Evolutionary conservation across 2,329 filamentous ascomycete genomes (phyloP).

Genomic region (Aureobasidium melanogenum): DNA sequence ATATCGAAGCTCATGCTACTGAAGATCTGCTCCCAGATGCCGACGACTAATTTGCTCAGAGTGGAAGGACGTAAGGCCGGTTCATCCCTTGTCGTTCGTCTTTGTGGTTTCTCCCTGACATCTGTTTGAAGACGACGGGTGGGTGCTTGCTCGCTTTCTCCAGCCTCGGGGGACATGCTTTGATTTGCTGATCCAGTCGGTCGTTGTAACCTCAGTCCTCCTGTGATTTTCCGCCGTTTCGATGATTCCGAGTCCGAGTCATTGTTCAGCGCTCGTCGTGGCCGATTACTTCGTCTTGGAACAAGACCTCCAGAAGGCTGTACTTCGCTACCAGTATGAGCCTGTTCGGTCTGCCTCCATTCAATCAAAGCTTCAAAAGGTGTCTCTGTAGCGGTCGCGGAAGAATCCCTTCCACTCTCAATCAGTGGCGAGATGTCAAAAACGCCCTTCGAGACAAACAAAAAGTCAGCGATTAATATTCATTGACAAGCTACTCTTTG

Average conservation of each 20-base stretch:
- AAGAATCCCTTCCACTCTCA: neutral
- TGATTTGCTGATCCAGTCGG: constrained; percentile 13
- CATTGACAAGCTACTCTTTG: neutral
- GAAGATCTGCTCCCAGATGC: constrained; percentile 43
- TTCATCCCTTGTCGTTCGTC: constrained; percentile 18
- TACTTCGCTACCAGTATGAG: neutral
- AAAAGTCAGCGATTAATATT: neutral
- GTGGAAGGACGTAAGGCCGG: constrained; percentile 37
- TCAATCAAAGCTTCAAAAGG: neutral
- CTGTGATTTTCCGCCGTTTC: constrained; percentile 26
- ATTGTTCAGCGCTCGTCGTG: neutral
- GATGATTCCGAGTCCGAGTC: constrained; percentile 31
- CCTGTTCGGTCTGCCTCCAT: neutral
- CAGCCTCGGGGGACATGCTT: constrained; percentile 8
- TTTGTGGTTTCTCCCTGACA: constrained; percentile 18
- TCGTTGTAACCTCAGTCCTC: constrained; percentile 22
- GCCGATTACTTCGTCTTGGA: neutral
- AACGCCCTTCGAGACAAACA: neutral
- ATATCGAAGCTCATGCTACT: constrained; percentile 34
- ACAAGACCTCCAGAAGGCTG: neutral
- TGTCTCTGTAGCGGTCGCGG: neutral
- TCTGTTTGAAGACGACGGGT: constrained; percentile 10
- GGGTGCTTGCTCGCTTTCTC: neutral
- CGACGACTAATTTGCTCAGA: constrained; percentile 39
- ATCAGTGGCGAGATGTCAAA: neutral